These are phyloP conservation scores for Ustilago shanxiensis DNA, from an alignment of 1,284 basidiomycete genomes.

Conservation along the genomic window DNA sequence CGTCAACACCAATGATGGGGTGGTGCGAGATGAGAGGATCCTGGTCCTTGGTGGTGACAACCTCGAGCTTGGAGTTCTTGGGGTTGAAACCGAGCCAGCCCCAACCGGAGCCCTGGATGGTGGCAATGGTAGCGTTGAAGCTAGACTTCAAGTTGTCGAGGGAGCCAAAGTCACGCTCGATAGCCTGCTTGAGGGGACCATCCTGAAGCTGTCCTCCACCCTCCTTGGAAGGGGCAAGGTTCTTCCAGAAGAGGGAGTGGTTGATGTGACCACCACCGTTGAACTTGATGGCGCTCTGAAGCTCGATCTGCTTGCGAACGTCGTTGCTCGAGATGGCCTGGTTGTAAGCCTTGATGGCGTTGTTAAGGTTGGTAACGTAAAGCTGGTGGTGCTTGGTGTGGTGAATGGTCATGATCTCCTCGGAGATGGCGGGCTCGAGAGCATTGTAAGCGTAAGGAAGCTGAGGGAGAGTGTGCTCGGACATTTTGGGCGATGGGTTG, in stretches of 20 bases:
- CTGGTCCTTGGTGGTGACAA: slow-evolving; percentile 90
- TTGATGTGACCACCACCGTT: slow-evolving; percentile 87
- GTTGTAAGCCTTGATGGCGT: slow-evolving; percentile 86
- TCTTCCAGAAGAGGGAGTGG: slow-evolving; percentile 97
- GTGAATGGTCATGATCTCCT: slow-evolving; percentile 78
- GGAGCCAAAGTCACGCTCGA: slow-evolving; percentile 86
- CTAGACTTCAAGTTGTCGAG: slow-evolving; percentile 81
- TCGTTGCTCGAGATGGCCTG: slow-evolving; percentile 75
- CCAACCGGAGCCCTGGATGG: slow-evolving; percentile 97
- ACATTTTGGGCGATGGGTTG: slow-evolving; percentile 31
- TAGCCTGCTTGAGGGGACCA: slow-evolving; percentile 82
- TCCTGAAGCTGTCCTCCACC: slow-evolving; percentile 76
- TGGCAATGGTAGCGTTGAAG: slow-evolving; percentile 89
- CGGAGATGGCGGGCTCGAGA: slow-evolving; percentile 86
- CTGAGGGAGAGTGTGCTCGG: slow-evolving; percentile 80
- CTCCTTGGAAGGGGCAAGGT: slow-evolving; percentile 73
- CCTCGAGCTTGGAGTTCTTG: slow-evolving; percentile 78
- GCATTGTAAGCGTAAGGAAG: slow-evolving; percentile 91
- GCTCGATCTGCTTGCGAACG: slow-evolving; percentile 84
- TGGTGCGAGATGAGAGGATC: slow-evolving; percentile 89
- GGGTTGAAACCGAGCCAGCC: slow-evolving; percentile 80
- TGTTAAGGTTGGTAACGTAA: slow-evolving; percentile 70
- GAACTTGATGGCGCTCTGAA: slow-evolving; percentile 88
- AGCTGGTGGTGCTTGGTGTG: slow-evolving; percentile 91
- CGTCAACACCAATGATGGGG: slow-evolving; percentile 94